Conservation (phyloP, 2,329 filamentous ascomycete species). For the Fonsecaea multimorphosa region DNA sequence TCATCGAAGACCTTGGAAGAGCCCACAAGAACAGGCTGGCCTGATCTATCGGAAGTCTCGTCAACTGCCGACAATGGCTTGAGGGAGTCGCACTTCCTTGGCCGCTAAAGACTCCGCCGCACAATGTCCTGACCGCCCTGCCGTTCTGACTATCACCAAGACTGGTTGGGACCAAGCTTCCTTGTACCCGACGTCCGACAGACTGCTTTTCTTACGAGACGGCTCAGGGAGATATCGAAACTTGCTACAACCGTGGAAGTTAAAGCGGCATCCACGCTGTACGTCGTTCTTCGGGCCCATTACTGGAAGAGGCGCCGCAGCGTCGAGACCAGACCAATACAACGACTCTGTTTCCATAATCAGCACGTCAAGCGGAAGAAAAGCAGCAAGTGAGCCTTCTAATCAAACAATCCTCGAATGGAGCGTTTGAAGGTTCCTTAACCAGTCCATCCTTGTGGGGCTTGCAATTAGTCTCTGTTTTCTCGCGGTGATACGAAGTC, state of each 20-base stretch:
- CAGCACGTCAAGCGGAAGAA: not conserved
- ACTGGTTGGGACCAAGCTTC: not conserved
- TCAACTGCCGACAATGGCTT: not conserved
- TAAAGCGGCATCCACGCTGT: not conserved
- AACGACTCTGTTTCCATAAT: not conserved
- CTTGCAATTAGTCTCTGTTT: not conserved
- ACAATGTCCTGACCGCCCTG: not conserved
- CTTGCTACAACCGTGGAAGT: not conserved
- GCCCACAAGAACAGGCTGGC: not conserved
- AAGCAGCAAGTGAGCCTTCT: slow-evolving; percentile 3
- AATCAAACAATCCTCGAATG: not conserved
- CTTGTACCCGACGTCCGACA: not conserved
- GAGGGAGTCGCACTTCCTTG: not conserved
- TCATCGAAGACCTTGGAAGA: not conserved
- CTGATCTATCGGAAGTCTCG: not conserved
- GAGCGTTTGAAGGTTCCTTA: not conserved
- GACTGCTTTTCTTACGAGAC: not conserved
- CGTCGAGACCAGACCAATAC: not conserved
- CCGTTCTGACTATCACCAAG: not conserved
- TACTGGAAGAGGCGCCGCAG: not conserved
- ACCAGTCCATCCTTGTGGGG: not conserved
- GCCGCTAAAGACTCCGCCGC: not conserved
- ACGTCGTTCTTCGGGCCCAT: not conserved
- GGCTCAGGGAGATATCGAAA: not conserved
- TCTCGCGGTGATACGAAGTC: not conserved